Base-by-base conservation (phyloP, 2,329 filamentous ascomycete genomes). In the Ophiocordyceps camponoti-rufipedis region DNA sequence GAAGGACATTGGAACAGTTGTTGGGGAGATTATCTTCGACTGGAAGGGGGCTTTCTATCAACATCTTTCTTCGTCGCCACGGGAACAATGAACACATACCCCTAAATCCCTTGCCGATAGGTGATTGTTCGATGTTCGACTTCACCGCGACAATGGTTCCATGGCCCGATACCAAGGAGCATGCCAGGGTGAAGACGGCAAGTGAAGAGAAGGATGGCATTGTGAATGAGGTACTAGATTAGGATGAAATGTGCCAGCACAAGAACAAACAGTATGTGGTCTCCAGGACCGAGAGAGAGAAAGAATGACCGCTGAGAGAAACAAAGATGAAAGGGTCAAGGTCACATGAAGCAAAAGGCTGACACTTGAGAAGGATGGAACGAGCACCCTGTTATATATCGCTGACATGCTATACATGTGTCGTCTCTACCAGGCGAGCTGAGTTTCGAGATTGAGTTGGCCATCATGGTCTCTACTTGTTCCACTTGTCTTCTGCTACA, bases 1-100 rank as follows among this genome's bases (percentile, higher is more conserved):
- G 77, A 56, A 68, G 75, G 62, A 79, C 76, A 46, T 64, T 63
- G 14, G 74, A 78, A 58, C 77, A 79, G 57, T 80, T 77, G 50
- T 78, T 28, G 4, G 40, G 29, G 5, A 40, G 19, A 16, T 28
- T 29, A 4, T 5, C 11, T 28, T 42, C 19, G 11, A 29, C 40
- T 42, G 14, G 13, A 14, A 28, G 35, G 7, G n/a, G 10, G 35
- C 7, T 8, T 5, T n/a, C 14, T 18, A n/a, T 39, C 35, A 39
- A 9, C 16, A 4, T 7, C 16, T 10, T 39, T 18, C 6, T 4
- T 39, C 35, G n/a, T 11, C 4, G 13, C 18, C 11, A 28, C 5
- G 39, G 3, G 18, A 19, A 11, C 18, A 18, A 9, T 5, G 6
- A 6, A 28, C 13, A 7, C 18, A 13, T 16, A 39, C 35, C 39